Base-by-base conservation (phyloP, 495 filamentous ascomycete genomes). In the Neurospora discreta region DNA sequence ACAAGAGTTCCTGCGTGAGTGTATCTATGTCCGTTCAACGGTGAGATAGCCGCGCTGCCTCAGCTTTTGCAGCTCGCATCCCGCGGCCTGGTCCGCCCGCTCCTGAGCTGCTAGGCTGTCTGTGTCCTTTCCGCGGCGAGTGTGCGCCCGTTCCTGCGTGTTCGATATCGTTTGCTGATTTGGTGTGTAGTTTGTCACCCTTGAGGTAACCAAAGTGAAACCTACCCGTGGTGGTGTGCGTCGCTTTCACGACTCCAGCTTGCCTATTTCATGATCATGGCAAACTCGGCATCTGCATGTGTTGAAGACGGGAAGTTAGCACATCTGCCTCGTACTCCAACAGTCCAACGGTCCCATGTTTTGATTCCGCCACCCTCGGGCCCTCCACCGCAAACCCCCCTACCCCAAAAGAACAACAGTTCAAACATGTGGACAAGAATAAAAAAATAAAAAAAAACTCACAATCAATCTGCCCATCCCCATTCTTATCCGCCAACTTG, bases 221-320 rank as follows among this genome's bases (percentile, higher is more conserved):
- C 18, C 42, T 6, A 18, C 18, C 42, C 42, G n/a, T n/a, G 1
- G 33, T 52, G 4, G 23, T 60, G 10, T 13, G 52, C 13, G 2
- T 60, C 52, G 52, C 15, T 4, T 3, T 16, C 52, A 7, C 20
- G 8, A 1, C 4, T 15, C 33, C 15, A 65, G 52, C 26, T 65
- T 7, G 7, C 39, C 69, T 72, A 80, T 73, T 78, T 76, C 93
- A 97, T 97, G 79, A 97, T 90, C 83, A 94, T 91, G 77, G 95
- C 94, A 81, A 97, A 97, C 84, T 97, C 93, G 83, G 95, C 93
- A 84, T 97, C 93, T 97, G 76, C 40, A 30, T 23, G 38, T 13
- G 38, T 18, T 13, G 33, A 18, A 30, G 23, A 8, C 11, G 46
- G 8, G 67, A 3, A 23, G 70, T 84, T 71, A 83, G 81, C 70